Evolutionary conservation across 345 rosid genomes (phyloP).

Genomic region (Carallia brachiata): DNA sequence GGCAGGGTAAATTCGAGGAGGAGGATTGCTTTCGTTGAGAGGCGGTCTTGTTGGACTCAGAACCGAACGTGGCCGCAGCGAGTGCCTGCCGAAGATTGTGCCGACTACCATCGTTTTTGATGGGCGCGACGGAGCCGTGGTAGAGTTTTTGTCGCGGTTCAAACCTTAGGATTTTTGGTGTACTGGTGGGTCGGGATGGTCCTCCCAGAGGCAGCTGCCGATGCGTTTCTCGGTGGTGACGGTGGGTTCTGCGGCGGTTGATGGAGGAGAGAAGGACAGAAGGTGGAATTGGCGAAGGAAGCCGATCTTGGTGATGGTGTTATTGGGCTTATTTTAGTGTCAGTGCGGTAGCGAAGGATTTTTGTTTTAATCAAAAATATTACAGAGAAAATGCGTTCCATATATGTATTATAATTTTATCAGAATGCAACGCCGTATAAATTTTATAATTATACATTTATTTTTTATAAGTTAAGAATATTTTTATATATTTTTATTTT

Average conservation of each 20-base stretch:
- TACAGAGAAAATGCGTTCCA: no score
- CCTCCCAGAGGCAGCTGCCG: slow-evolving; percentile 71
- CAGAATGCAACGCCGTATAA: no score
- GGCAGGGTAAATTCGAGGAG: slow-evolving; percentile 75
- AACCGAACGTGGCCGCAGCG: slow-evolving; percentile 90
- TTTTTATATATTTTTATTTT: no score
- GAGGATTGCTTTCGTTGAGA: slow-evolving; percentile 59
- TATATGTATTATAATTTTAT: no score
- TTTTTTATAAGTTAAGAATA: no score
- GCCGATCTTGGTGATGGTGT: slow-evolving; percentile 57
- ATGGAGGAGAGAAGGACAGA: slow-evolving; percentile 54
- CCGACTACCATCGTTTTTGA: slow-evolving; percentile 80
- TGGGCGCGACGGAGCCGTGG: slow-evolving; percentile 41
- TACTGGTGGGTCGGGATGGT: slow-evolving; percentile 23
- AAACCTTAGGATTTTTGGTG: slow-evolving; percentile 11
- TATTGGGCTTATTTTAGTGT: background rate
- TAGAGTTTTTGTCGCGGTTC: slow-evolving; percentile 25
- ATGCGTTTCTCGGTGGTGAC: slow-evolving; percentile 56
- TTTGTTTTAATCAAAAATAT: no score
- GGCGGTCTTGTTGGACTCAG: slow-evolving; percentile 81
- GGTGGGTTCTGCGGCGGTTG: slow-evolving; percentile 20
- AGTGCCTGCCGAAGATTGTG: slow-evolving; percentile 59
- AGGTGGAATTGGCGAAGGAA: slow-evolving; percentile 70
- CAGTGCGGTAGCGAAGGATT: background rate
- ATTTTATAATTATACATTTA: no score